These are phyloP conservation scores for Tuber calosporum DNA, from an alignment of 495 filamentous ascomycete genomes.

Conservation along the genomic window DNA sequence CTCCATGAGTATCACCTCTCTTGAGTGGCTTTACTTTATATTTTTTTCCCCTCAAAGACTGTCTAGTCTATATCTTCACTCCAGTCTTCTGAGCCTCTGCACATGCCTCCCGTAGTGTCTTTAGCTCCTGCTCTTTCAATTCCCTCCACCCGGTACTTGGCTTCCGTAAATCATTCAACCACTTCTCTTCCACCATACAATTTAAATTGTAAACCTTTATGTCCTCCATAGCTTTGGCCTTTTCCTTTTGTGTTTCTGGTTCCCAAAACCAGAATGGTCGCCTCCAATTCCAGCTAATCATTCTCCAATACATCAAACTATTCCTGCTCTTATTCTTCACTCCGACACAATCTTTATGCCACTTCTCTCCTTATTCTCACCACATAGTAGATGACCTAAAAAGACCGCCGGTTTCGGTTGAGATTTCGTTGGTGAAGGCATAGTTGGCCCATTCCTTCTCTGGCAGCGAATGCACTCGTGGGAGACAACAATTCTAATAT, in stretches of 20 bases:
- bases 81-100: neutral
- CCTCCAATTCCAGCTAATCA: constrained; percentile 8
- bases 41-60: constrained; percentile 7
- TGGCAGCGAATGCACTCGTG: neutral
- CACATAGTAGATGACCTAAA: neutral
- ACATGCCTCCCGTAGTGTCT: neutral
- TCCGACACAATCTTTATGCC: neutral
- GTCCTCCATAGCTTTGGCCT: neutral
- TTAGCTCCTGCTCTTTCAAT: neutral
- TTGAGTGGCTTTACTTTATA: neutral
- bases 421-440: constrained; percentile 8
- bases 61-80: neutral
- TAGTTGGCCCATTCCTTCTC: neutral
- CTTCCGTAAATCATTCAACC: neutral
- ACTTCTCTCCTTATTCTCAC: neutral
- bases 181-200: neutral
- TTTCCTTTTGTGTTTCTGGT: constrained; percentile 3
- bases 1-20: neutral
- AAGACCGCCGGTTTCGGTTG: neutral
- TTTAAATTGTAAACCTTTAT: neutral
- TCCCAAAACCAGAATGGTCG: neutral
- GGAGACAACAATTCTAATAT: no score
- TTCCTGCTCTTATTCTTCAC: neutral
- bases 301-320: neutral
- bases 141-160: no score